Evolutionary conservation across 768 basidiomycete genomes (phyloP).

Genomic region (Lyophyllum semitale): DNA sequence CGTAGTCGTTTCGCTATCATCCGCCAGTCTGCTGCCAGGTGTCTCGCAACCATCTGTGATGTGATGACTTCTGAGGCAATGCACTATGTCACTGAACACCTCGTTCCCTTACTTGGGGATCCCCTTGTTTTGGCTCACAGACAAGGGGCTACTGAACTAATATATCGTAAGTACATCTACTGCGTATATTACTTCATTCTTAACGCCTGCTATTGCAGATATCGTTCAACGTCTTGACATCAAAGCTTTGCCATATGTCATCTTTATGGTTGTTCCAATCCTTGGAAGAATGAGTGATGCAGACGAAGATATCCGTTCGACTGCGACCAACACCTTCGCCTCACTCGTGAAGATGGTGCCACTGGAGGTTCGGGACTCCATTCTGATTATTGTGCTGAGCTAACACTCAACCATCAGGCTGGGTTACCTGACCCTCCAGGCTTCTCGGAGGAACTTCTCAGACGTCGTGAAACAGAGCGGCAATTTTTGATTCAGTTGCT

Average conservation of each 20-base stretch:
- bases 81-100: conserved; percentile 83
- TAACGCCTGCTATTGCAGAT: conserved; percentile 51
- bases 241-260: conserved; percentile 93
- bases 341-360: conserved; percentile 98
- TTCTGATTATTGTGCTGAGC: neutral
- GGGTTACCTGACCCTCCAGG: conserved; percentile 96
- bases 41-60: conserved; percentile 86
- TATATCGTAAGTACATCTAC: conserved; percentile 73
- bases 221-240: conserved; percentile 90
- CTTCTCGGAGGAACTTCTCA: conserved; percentile 85
- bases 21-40: conserved; percentile 83
- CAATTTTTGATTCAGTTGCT: conserved; percentile 92
- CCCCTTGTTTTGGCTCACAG: conserved; percentile 70
- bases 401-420: conserved; percentile 50
- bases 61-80: conserved; percentile 86
- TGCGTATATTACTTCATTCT: neutral
- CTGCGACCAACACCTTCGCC: conserved; percentile 97
- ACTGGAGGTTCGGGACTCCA: conserved; percentile 68
- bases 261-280: conserved; percentile 95
- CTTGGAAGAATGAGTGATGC: conserved; percentile 97
- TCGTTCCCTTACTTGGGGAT: conserved; percentile 84
- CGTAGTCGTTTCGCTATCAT: conserved; percentile 88
- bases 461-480: conserved; percentile 83
- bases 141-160: conserved; percentile 88
- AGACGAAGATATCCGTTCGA: conserved; percentile 88